Percentiles rank a stretch among this genome's conserved stretches.
Conservation (phyloP, 805 yeast species). For the Candida montana region DNA sequence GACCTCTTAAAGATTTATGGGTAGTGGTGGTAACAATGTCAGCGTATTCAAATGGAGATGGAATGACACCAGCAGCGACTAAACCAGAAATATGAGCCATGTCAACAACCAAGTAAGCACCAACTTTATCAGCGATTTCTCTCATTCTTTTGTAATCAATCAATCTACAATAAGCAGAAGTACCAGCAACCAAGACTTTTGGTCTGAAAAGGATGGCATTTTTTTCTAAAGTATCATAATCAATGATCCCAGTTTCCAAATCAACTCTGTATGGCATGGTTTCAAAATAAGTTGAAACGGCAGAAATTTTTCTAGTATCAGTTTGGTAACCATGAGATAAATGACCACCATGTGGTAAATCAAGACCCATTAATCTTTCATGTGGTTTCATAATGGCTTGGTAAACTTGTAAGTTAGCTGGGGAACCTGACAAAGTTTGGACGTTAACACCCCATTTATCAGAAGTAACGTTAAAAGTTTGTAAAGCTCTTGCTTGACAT, state of each 20-base stretch:
- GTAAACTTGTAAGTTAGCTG: constrained; percentile 91
- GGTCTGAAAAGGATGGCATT: constrained; percentile 89
- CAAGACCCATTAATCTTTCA: constrained; percentile 95
- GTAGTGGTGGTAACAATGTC: constrained; percentile 98
- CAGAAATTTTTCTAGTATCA: constrained; percentile 81
- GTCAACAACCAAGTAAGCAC: constrained; percentile 88
- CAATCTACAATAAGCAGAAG: constrained; percentile 90
- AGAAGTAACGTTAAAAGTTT: constrained; percentile 71
- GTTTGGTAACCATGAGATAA: constrained; percentile 97
- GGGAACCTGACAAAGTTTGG: constrained; percentile 92
- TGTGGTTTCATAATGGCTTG: constrained; percentile 84
- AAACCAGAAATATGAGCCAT: constrained; percentile 98
- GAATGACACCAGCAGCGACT: constrained; percentile 90
- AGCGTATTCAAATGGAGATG: constrained; percentile 88
- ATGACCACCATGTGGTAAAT: constrained; percentile 98
- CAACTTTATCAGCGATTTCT: constrained; percentile 85
- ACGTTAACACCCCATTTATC: constrained; percentile 97
- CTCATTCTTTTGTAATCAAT: constrained; percentile 89
- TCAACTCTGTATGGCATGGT: constrained; percentile 96
- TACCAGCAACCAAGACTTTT: constrained; percentile 91
- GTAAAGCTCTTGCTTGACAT: constrained; percentile 88
- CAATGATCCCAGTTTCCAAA: constrained; percentile 82
- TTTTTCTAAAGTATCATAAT: constrained; percentile 80
- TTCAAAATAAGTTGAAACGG: constrained; percentile 89
- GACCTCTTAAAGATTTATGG: constrained; percentile 96